Conservation (phyloP, 768 basidiomycete species). For the Rhodotorula babjevae region DNA sequence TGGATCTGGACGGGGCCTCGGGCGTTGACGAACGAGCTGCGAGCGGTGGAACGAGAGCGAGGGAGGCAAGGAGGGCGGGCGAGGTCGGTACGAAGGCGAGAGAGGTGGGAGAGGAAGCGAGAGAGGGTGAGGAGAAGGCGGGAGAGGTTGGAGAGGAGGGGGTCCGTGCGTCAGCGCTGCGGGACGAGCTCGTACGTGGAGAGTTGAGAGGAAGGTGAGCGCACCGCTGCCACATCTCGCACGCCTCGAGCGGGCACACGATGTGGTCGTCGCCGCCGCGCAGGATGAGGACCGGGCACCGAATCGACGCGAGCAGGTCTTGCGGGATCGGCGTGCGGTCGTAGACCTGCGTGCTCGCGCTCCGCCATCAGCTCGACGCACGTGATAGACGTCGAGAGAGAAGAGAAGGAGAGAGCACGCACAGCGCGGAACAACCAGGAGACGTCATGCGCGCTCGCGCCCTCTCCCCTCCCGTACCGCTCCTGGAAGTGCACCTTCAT, state of each 20-base stretch:
- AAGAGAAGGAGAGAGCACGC: not conserved
- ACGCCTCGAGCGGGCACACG: constrained; percentile 15
- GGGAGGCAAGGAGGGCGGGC: no score
- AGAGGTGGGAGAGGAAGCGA: not conserved
- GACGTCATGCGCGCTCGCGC: not conserved
- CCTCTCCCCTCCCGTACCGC: constrained; percentile 17
- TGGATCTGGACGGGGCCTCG: not conserved
- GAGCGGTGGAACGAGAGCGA: not conserved
- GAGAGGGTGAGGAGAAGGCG: no score
- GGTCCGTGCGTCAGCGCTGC: not conserved
- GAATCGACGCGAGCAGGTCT: constrained; percentile 2
- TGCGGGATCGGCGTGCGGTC: constrained; percentile 15
- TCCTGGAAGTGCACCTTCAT: constrained; percentile 8
- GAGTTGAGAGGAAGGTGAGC: not conserved
- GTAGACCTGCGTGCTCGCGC: not conserved
- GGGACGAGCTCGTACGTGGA: no score
- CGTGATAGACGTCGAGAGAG: no score
- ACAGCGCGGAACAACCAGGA: constrained; percentile 11
- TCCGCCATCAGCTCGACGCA: no score
- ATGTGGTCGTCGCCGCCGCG: constrained; percentile 28
- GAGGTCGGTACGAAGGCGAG: no score
- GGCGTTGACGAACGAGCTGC: constrained; percentile 16
- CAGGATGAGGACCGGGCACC: constrained; percentile 18
- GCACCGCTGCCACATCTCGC: constrained; percentile 18
- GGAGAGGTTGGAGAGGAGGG: not conserved